Evolutionary conservation across 108 stramenopile species (phyloP), one percentile per base, ranked within the genome.

Genomic region (Skeletonema costatum): DNA sequence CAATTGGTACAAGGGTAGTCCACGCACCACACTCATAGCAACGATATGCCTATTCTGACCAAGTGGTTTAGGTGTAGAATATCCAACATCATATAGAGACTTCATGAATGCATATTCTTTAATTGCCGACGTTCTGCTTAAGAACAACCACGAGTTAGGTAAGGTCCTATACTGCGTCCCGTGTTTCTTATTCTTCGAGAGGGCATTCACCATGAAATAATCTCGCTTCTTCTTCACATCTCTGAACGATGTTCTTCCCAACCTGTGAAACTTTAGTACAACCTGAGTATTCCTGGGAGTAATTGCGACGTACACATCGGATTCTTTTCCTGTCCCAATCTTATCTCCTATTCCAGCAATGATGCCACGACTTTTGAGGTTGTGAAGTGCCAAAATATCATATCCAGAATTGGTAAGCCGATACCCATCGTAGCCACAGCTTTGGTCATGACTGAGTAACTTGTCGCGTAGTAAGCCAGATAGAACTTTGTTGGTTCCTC

Each of bases 241-340:
- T 19, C 98, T 91, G 79, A 98, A 99, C 60, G 89, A 92, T n/a
- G 98, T 99, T 58, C 98, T 73, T 46, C 99, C 99, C 19, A 99
- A 84, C 11, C 99, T 94, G 85, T 99, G 99, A 70, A 99, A 90
- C 76, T 99, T 99, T 33, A 99, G 83, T 0, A 98, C 97, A 25
- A 99, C 65, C 69, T 95, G 93, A 19, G 88, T 85, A 41, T 93
- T 90, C 41, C 87, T 74, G 3, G 92, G 89, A 35, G 86, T 87
- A 1, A 87, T 89, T 16, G 90, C 93, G 32, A 93, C 36, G 51
- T 92, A 95, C 60, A 94, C 84, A 83, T 97, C 94, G 68, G 82
- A 85, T 72, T 99, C 99, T 74, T 99, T 99, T 36, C 99, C 99
- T n/a, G 97, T 97, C 16, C 99, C 99, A 68, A 99, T 98, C 68